Evolutionary conservation across 139 green algal species (phyloP).

Genomic region (Closterium sp.): DNA sequence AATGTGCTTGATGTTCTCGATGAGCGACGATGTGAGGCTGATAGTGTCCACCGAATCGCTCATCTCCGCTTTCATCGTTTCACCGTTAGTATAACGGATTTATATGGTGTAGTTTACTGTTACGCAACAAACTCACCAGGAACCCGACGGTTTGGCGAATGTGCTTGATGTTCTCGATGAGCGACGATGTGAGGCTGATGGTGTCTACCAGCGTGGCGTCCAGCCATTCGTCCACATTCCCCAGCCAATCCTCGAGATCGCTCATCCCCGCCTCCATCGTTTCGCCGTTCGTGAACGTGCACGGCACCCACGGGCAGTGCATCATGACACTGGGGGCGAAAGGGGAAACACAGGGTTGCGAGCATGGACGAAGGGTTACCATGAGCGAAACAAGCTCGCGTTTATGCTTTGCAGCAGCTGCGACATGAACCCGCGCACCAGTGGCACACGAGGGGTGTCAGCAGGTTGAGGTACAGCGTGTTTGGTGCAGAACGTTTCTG

Average conservation of each 20-base stretch:
- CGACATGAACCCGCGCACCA: neutral
- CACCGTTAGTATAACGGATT: too few species aligned
- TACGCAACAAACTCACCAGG: slow-evolving; percentile 17
- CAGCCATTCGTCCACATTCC: slow-evolving; percentile 5
- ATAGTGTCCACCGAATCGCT: too few species aligned
- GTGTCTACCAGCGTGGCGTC: neutral
- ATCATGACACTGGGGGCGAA: neutral
- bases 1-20: too few species aligned
- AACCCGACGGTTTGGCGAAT: neutral
- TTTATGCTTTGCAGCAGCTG: neutral
- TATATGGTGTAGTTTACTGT: too few species aligned
- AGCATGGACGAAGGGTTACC: neutral
- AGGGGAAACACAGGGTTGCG: neutral
- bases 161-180: neutral
- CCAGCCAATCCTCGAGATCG: slow-evolving; percentile 1
- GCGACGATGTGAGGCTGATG: neutral
- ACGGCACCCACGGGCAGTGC: neutral
- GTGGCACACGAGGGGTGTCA: too few species aligned
- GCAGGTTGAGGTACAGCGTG: too few species aligned
- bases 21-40: too few species aligned
- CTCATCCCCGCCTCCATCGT: slow-evolving; percentile 6
- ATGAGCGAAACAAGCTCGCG: neutral
- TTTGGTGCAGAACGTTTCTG: too few species aligned
- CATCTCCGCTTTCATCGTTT: too few species aligned
- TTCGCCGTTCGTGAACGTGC: slow-evolving; percentile 2